Percentiles rank a stretch among this genome's conserved stretches.
These are phyloP conservation scores for Quillaja saponaria DNA, from an alignment of 306 rosid species.

Conservation along the genomic window DNA sequence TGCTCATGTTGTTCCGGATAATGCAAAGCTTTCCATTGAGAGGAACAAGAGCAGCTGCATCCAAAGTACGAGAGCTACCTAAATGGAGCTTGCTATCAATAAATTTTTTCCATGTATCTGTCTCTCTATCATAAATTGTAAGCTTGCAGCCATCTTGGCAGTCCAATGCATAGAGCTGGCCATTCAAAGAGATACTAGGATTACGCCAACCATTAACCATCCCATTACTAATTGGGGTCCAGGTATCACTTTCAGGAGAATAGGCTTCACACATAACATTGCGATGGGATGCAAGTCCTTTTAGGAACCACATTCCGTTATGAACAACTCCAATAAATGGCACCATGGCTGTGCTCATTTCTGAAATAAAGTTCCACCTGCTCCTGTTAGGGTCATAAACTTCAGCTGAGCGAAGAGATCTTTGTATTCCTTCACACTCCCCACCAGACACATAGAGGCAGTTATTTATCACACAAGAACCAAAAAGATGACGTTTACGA, in stretches of 20 bases:
- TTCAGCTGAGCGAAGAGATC: slow-evolving; percentile 97
- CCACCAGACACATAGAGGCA: slow-evolving; percentile 99
- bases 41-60: slow-evolving; percentile 95
- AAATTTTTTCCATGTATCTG: slow-evolving; percentile 89
- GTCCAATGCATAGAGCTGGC: slow-evolving; percentile 85
- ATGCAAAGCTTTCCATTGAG: slow-evolving; percentile 96
- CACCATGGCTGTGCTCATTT: slow-evolving; percentile 95
- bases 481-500: slow-evolving; percentile 89
- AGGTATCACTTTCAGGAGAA: slow-evolving; percentile 83
- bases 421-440: slow-evolving; percentile 96
- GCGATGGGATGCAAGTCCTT: slow-evolving; percentile 90
- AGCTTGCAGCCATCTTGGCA: slow-evolving; percentile 97
- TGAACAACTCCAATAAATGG: slow-evolving; percentile 98
- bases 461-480: slow-evolving; percentile 91
- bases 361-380: slow-evolving; percentile 91
- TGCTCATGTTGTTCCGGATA: slow-evolving; percentile 96
- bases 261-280: slow-evolving; percentile 93
- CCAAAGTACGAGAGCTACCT: slow-evolving; percentile 83
- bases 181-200: slow-evolving; percentile 86
- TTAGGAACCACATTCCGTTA: slow-evolving; percentile 82
- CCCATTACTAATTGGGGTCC: slow-evolving; percentile 80
- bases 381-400: slow-evolving; percentile 85
- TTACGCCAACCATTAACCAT: slow-evolving; percentile 95
- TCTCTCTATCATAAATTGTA: slow-evolving; percentile 68
- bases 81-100: slow-evolving; percentile 97